Conservation (phyloP, 2,329 filamentous ascomycete species). For the Colletotrichum nymphaeae region DNA sequence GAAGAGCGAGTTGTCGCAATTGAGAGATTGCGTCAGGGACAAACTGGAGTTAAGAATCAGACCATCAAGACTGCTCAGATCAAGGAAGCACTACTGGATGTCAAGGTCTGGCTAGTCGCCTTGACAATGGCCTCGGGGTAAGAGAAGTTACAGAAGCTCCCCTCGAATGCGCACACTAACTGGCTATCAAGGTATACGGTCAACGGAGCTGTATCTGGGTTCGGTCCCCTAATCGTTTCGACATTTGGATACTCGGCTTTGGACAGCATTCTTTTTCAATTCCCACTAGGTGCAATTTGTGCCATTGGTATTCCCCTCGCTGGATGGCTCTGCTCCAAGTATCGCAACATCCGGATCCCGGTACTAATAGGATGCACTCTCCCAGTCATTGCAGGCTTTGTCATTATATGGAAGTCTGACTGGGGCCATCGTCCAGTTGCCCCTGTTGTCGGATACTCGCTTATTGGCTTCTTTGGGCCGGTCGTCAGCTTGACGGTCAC, state of each 20-base stretch:
- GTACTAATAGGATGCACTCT: slow-evolving; percentile 75
- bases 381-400: slow-evolving; percentile 79
- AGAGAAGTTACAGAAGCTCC: not conserved
- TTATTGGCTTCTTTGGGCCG: slow-evolving; percentile 79
- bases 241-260: slow-evolving; percentile 76
- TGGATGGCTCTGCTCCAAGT: slow-evolving; percentile 70
- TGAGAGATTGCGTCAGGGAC: slow-evolving; percentile 70
- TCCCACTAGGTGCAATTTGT: slow-evolving; percentile 78
- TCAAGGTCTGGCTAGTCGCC: slow-evolving; percentile 72
- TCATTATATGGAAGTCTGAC: slow-evolving; percentile 77
- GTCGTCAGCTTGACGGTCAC: slow-evolving; percentile 71
- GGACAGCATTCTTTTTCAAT: slow-evolving; percentile 78
- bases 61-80: slow-evolving; percentile 71
- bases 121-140: slow-evolving; percentile 75
- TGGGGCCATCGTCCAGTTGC: slow-evolving; percentile 74
- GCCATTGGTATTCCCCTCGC: slow-evolving; percentile 74
- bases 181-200: slow-evolving; percentile 64
- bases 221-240: slow-evolving; percentile 77
- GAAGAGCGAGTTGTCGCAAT: slow-evolving; percentile 75
- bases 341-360: slow-evolving; percentile 72
- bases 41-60: slow-evolving; percentile 72
- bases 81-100: slow-evolving; percentile 66
- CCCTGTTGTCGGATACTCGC: slow-evolving; percentile 77
- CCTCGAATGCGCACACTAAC: not conserved
- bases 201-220: slow-evolving; percentile 77